Percentiles rank a stretch among this genome's conserved stretches.
phyloP scores from a whole-genome alignment of 2,329 filamentous ascomycete genomes.

The Scleromitrula shiraiana region DNA sequence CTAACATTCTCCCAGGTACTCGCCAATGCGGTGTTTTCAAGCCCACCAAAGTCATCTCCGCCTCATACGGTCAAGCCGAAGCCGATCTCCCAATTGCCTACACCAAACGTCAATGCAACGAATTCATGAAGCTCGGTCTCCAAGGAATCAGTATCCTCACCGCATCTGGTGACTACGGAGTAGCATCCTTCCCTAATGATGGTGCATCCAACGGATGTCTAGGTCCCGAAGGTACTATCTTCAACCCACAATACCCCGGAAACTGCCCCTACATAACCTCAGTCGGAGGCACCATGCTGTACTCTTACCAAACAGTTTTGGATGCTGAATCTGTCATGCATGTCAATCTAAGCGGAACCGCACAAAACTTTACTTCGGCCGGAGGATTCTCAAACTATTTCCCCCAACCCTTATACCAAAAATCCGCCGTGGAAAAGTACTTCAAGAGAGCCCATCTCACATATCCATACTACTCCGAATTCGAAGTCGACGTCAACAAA shows the following conservation, averaged over 20 bases:
- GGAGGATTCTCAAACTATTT: constrained; percentile 48
- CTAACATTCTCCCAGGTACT: constrained; percentile 2
- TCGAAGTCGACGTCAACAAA: constrained; percentile 32
- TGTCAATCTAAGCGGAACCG: constrained; percentile 19
- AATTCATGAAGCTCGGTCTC: constrained; percentile 58
- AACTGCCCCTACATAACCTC: constrained; percentile 61
- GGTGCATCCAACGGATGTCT: constrained; percentile 47
- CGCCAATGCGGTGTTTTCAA: constrained; percentile 16
- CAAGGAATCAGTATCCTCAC: constrained; percentile 60
- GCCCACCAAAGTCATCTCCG: constrained; percentile 39
- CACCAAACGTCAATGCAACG: constrained; percentile 51
- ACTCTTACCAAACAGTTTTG: constrained; percentile 36
- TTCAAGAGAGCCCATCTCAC: constrained; percentile 24
- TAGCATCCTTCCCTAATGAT: constrained; percentile 48
- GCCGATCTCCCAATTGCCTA: constrained; percentile 55
- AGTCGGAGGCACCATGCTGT: constrained; percentile 52
- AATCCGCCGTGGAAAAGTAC: constrained; percentile 37
- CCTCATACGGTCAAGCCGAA: constrained; percentile 61
- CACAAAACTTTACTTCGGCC: constrained; percentile 36
- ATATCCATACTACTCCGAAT: constrained; percentile 21
- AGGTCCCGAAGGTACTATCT: constrained; percentile 17
- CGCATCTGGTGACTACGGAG: constrained; percentile 50
- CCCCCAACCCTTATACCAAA: constrained; percentile 39
- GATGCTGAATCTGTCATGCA: constrained; percentile 21
- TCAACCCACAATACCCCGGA: constrained; percentile 47